Evolutionary conservation across 2,329 filamentous ascomycete genomes (phyloP).

Genomic region (Neonectria hederae): DNA sequence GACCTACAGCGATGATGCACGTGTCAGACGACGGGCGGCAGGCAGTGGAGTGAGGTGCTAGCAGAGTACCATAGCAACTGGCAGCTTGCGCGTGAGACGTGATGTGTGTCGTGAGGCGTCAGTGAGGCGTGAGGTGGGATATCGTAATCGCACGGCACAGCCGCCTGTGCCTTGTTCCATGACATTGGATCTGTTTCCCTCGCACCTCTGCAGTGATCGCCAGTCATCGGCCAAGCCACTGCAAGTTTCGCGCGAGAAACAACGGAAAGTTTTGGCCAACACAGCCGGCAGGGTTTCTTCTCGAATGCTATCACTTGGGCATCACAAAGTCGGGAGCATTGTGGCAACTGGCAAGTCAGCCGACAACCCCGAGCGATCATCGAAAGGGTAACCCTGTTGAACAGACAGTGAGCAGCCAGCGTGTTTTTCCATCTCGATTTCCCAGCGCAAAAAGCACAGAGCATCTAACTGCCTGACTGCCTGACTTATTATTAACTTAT

Average conservation of each 20-base stretch:
- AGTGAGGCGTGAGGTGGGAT: conserved; percentile 5
- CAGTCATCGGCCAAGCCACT: not conserved
- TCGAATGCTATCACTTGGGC: conserved; percentile 2
- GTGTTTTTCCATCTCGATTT: conserved; percentile 4
- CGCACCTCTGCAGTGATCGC: not conserved
- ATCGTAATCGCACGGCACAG: conserved; percentile 20
- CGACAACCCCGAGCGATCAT: conserved; percentile 11
- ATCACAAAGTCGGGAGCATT: not conserved
- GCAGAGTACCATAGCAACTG: not conserved
- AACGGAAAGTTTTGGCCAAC: not conserved
- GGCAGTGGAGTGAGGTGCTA: conserved; percentile 12
- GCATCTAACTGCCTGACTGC: not conserved
- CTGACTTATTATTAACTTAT: not conserved
- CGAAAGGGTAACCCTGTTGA: conserved; percentile 9
- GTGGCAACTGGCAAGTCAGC: conserved; percentile 19
- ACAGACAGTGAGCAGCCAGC: not conserved
- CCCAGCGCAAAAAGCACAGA: conserved; percentile 6
- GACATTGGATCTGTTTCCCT: conserved; percentile 13
- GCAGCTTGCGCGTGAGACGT: not conserved
- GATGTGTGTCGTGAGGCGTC: conserved; percentile 1
- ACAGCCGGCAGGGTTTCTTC: not conserved
- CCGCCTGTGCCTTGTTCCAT: conserved; percentile 18
- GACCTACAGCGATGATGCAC: conserved; percentile 43
- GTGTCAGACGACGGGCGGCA: conserved; percentile 46
- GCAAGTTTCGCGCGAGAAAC: not conserved